Evolutionary conservation across 192 early-diverging fungal genomes (phyloP).

Genomic region (Dissophora globulifera): DNA sequence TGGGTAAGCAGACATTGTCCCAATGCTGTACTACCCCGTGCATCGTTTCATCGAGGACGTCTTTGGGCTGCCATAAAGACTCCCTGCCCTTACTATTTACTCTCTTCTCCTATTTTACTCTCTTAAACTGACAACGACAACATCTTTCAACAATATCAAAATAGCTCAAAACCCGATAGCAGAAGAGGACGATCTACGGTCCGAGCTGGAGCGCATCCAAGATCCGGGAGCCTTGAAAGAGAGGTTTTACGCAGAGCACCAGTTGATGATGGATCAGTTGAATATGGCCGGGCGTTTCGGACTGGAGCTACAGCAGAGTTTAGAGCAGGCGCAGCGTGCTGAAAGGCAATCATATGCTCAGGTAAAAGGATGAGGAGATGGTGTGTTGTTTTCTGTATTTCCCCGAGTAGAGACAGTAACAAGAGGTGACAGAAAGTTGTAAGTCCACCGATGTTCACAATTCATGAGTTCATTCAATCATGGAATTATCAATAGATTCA

Average conservation of each 20-base stretch:
- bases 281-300: constrained; percentile 68
- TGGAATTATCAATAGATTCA: constrained; percentile 38
- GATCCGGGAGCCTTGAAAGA: constrained; percentile 53
- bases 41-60: background rate
- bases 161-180: constrained; percentile 21
- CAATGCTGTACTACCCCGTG: no score
- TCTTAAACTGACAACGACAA: no score
- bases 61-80: no score
- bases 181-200: constrained; percentile 35
- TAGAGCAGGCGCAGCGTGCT: constrained; percentile 57
- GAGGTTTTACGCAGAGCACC: constrained; percentile 57
- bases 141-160: background rate
- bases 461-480: background rate
- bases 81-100: background rate
- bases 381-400: constrained; percentile 8
- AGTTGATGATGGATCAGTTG: constrained; percentile 60
- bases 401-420: background rate
- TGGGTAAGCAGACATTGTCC: no score
- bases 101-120: background rate
- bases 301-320: constrained; percentile 57
- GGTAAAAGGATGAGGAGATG: constrained; percentile 16
- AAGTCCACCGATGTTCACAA: no score
- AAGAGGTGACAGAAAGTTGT: background rate
- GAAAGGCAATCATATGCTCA: constrained; percentile 56
- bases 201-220: constrained; percentile 27